phyloP scores from a whole-genome alignment of 1,139 yeast genomes.

The Suhomyces bolitotheri region DNA sequence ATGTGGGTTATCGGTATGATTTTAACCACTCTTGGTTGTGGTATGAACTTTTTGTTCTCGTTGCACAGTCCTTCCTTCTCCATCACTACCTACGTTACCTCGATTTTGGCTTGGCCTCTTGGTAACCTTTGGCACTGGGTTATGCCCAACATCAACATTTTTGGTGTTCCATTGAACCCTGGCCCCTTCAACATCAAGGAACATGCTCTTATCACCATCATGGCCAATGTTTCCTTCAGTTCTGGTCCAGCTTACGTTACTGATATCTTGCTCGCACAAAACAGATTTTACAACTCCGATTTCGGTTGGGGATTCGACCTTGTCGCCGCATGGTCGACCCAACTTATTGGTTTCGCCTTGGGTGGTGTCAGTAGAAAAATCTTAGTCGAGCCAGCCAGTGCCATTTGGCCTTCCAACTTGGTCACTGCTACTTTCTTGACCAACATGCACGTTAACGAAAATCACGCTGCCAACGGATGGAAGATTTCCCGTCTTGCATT shows the following conservation, averaged over 20 bases:
- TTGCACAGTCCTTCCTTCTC: conserved; percentile 58
- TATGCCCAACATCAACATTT: conserved; percentile 50
- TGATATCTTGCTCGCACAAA: conserved; percentile 58
- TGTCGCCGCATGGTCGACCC: conserved; percentile 54
- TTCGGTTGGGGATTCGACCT: conserved; percentile 54
- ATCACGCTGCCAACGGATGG: conserved; percentile 52
- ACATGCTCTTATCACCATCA: conserved; percentile 62
- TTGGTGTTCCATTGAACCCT: conserved; percentile 53
- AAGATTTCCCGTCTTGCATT: conserved; percentile 38
- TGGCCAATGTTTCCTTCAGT: conserved; percentile 59
- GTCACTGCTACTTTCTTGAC: conserved; percentile 51
- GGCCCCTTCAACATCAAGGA: conserved; percentile 67
- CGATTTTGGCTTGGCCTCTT: conserved; percentile 63
- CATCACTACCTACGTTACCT: conserved; percentile 56
- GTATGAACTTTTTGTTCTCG: conserved; percentile 59
- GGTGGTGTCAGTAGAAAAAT: conserved; percentile 61
- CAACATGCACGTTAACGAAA: conserved; percentile 60
- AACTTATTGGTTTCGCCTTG: conserved; percentile 63
- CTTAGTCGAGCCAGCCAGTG: conserved; percentile 60
- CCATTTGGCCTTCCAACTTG: conserved; percentile 67
- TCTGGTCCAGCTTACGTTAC: conserved; percentile 64
- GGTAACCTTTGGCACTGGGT: conserved; percentile 52
- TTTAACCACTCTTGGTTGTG: conserved; percentile 60
- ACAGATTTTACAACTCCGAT: conserved; percentile 49
- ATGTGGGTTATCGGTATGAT: conserved; percentile 57